Evolutionary conservation across 495 filamentous ascomycete species (phyloP).

Genomic region (Hypoxylon intermedium): DNA sequence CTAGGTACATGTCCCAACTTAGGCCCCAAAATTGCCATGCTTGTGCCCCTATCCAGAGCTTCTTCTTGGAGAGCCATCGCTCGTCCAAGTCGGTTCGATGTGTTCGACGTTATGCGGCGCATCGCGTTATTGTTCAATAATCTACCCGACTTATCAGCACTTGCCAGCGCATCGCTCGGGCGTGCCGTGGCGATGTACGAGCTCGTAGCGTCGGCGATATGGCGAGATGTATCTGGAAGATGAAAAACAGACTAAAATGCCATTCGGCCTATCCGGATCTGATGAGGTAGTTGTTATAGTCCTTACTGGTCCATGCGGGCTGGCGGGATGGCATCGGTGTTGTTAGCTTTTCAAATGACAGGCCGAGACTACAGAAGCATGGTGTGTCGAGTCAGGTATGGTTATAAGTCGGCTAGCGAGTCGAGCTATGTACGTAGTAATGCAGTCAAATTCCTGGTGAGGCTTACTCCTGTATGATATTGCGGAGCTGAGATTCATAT

Average conservation of each 20-base stretch:
- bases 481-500: no score
- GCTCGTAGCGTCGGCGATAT: conserved; percentile 4
- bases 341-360: neutral
- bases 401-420: conserved; percentile 1
- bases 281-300: neutral
- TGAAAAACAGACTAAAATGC: neutral
- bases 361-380: conserved; percentile 4
- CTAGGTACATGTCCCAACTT: neutral
- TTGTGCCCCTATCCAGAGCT: conserved; percentile 13
- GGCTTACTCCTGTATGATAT: no score
- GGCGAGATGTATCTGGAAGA: neutral
- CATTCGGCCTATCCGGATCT: conserved; percentile 4
- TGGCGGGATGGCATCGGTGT: conserved; percentile 29
- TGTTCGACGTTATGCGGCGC: conserved; percentile 29
- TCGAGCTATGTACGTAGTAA: neutral
- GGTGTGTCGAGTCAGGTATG: conserved; percentile 21
- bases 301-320: no score
- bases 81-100: conserved; percentile 18
- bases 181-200: conserved; percentile 19
- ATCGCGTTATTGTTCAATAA: conserved; percentile 18
- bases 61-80: conserved; percentile 29
- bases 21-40: neutral
- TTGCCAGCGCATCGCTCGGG: conserved; percentile 27
- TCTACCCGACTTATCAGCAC: conserved; percentile 26
- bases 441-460: neutral